Base-by-base conservation (phyloP, 2,329 filamentous ascomycete species). In the Fusarium sp. region DNA sequence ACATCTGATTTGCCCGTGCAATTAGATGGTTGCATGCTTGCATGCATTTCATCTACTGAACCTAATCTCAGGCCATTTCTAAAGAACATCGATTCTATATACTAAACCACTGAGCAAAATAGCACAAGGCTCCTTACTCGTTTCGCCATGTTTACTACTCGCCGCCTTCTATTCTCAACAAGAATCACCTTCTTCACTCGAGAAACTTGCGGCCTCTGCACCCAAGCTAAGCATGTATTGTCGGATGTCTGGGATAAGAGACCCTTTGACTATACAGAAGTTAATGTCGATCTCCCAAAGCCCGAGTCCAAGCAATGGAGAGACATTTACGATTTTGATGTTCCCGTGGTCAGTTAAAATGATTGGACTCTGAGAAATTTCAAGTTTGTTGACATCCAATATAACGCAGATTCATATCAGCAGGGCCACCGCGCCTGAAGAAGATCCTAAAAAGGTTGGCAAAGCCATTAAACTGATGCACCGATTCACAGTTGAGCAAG, bases 181-280 rank as follows among this genome's bases (percentile, higher is more conserved):
- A 87, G 91, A 64, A 90, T 95, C 75, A 95, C 93, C 1, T 84
- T 95, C 35, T 95, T 95, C 80, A 93, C 90, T 5, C 88, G 93
- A 44, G 83, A 88, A 38, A 90, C 90, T 65, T 95, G 93, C 79
- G 89, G 89, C 0, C 85, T 95, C 6, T 95, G 93, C 77, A 84
- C 85, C 26, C 85, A 90, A 55, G 92, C 92, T 9, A 92, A 91
- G 77, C 83, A 84, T 10, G 90, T 91, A 4, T 84, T 95, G 27
- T 90, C 90, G 6, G 83, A 88, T 13, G 91, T 94, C 12, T 91
- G 89, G 87, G 88, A 92, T 62, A 78, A 77, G 67, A 84, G 90
- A 30, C 90, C 90, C 0, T 93, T 95, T 79, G 85, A 85, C 20
- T 94, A 90, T 79, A 83, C 85, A 11, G 91, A 94, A 79, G 84